phyloP scores from a whole-genome alignment of 352 stramenopile species.

The Phytophthora tentaculata region DNA sequence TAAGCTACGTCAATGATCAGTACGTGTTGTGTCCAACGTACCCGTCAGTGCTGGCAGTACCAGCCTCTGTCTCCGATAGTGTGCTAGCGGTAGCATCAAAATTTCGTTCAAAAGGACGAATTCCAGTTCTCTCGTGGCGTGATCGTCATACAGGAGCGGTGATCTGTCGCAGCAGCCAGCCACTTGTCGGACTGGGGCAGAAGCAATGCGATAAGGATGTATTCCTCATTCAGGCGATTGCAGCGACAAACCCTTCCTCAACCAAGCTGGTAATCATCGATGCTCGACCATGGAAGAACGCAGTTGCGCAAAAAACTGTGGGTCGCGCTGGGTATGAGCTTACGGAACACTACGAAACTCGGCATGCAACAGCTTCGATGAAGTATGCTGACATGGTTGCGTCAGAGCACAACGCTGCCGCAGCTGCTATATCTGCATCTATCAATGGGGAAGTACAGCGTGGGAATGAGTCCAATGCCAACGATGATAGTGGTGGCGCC shows the following conservation, averaged over 20 bases:
- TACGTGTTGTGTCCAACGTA: slow-evolving; percentile 85
- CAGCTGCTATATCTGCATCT: slow-evolving; percentile 28
- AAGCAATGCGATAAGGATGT: slow-evolving; percentile 89
- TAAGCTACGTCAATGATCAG: slow-evolving; percentile 70
- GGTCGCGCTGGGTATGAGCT: slow-evolving; percentile 91
- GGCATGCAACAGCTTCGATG: slow-evolving; percentile 59
- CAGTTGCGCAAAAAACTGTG: slow-evolving; percentile 90
- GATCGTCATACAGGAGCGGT: slow-evolving; percentile 72
- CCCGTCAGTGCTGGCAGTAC: slow-evolving; percentile 76
- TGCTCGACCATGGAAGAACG: slow-evolving; percentile 89
- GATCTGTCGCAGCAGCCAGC: slow-evolving; percentile 87
- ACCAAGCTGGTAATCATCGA: slow-evolving; percentile 91
- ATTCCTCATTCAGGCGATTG: slow-evolving; percentile 82
- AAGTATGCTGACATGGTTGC: slow-evolving; percentile 74
- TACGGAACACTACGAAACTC: slow-evolving; percentile 81
- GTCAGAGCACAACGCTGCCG: slow-evolving; percentile 37
- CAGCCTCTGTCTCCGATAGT: slow-evolving; percentile 63
- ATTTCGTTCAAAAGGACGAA: slow-evolving; percentile 85
- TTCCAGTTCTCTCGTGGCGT: slow-evolving; percentile 86
- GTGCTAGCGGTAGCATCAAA: slow-evolving; percentile 73
- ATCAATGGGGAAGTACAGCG: slow-evolving; percentile 27
- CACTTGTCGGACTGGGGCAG: slow-evolving; percentile 79
- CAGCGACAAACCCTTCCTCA: slow-evolving; percentile 76
- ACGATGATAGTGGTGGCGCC: slow-evolving; percentile 15
- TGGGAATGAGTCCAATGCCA: slow-evolving; percentile 11